A percentile compares a stretch with the other conserved stretches of the same genome.
Conservation (phyloP, 2,329 filamentous ascomycete genomes). For the Claviceps digitariae region DNA sequence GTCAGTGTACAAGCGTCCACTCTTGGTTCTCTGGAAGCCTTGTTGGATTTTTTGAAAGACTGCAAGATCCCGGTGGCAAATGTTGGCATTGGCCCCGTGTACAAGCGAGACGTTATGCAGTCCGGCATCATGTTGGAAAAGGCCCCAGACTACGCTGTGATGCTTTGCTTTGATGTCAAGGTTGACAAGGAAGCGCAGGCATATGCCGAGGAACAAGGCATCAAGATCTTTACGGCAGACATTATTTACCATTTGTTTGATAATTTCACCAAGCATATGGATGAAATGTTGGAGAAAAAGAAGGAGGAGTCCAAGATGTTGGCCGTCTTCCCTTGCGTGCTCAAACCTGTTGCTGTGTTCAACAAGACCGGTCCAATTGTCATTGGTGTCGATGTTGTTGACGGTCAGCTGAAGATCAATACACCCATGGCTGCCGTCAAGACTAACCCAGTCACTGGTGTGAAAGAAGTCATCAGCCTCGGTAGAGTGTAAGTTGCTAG, state of each 20-base stretch:
- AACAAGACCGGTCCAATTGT: conserved; percentile 97
- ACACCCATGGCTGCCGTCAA: conserved; percentile 85
- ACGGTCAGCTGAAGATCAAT: conserved; percentile 73
- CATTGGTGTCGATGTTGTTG: conserved; percentile 87
- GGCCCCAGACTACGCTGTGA: conserved; percentile 87
- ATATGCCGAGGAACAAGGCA: conserved; percentile 85
- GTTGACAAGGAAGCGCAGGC: conserved; percentile 89
- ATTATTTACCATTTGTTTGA: conserved; percentile 99
- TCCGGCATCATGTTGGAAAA: conserved; percentile 95
- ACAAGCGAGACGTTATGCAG: conserved; percentile 95
- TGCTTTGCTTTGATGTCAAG: conserved; percentile 99
- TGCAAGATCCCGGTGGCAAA: conserved; percentile 97
- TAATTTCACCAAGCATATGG: conserved; percentile 91
- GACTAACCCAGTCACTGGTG: conserved; percentile 61
- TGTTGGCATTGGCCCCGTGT: conserved; percentile 93
- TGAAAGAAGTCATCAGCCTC: conserved; percentile 71
- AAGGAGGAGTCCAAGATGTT: conserved; percentile 94
- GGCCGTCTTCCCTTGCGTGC: conserved; percentile 92
- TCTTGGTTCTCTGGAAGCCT: conserved; percentile 86
- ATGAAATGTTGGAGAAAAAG: conserved; percentile 70
- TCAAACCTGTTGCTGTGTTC: conserved; percentile 84
- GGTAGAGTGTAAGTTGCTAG: conserved; percentile 80
- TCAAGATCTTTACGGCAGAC: conserved; percentile 97
- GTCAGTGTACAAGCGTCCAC: conserved; percentile 96
- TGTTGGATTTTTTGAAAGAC: conserved; percentile 89